phyloP scores from a whole-genome alignment of 192 early-diverging fungal genomes.

The Entomortierella parvispora region DNA sequence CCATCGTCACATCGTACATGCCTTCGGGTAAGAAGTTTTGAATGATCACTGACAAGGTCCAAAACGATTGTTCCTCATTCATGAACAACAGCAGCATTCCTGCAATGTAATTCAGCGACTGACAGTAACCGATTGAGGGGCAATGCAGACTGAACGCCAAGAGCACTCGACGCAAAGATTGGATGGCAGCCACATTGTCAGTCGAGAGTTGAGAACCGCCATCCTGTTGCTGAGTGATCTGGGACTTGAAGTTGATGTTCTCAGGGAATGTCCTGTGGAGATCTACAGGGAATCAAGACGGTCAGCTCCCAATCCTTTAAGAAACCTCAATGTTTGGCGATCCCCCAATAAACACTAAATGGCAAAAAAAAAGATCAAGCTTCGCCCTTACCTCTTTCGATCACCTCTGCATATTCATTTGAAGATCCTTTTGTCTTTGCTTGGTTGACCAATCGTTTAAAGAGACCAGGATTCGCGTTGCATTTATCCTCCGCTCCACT shows the following conservation, averaged over 20 bases:
- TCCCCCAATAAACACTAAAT: not conserved
- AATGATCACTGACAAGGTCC: conserved; percentile 79
- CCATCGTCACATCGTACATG: conserved; percentile 78
- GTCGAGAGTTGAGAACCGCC: conserved; percentile 47
- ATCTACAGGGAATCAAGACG: conserved; percentile 57
- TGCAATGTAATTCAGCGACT: conserved; percentile 83
- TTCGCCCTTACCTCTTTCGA: conserved; percentile 67
- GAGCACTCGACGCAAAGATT: conserved; percentile 73
- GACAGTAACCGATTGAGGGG: conserved; percentile 85
- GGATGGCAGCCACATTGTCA: conserved; percentile 56
- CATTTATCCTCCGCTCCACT: conserved; percentile 73
- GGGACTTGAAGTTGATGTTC: conserved; percentile 73
- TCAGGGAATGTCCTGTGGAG: conserved; percentile 83
- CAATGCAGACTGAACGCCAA: conserved; percentile 77
- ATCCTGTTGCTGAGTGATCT: conserved; percentile 37
- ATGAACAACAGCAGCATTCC: conserved; percentile 77
- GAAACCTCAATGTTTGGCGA: not conserved
- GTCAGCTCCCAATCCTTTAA: not conserved
- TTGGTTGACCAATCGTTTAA: conserved; percentile 56
- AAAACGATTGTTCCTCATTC: conserved; percentile 82
- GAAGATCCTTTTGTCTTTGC: conserved; percentile 56
- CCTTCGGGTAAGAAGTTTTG: conserved; percentile 79
- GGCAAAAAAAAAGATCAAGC: conserved; percentile 6
- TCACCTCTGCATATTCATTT: conserved; percentile 74
- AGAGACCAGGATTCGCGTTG: conserved; percentile 66